Evolutionary conservation across 768 basidiomycete genomes (phyloP).

Genomic region (Collybiopsis confluens): DNA sequence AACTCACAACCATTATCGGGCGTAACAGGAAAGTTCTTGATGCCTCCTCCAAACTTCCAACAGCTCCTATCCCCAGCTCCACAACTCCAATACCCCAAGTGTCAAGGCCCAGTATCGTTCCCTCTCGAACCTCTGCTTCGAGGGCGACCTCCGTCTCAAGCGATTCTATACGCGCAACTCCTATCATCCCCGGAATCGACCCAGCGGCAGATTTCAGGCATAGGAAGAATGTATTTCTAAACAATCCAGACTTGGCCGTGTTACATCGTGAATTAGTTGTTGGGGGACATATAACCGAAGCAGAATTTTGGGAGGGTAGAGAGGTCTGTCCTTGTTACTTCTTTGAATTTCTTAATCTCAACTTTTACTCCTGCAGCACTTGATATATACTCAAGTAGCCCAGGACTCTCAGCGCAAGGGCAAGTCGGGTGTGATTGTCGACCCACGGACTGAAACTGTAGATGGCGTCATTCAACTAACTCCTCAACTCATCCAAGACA

Average conservation of each 20-base stretch:
- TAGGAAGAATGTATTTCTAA: constrained; percentile 74
- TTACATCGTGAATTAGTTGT: constrained; percentile 90
- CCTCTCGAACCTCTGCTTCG: constrained; percentile 48
- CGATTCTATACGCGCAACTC: constrained; percentile 44
- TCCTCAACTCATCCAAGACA: constrained; percentile 88
- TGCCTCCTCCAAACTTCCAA: constrained; percentile 23
- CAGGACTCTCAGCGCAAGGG: constrained; percentile 72
- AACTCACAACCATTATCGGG: constrained; percentile 72
- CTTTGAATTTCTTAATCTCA: constrained; percentile 10
- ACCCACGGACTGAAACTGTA: constrained; percentile 81
- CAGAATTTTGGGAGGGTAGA: constrained; percentile 96
- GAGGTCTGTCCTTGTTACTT: constrained; percentile 51
- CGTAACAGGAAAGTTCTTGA: constrained; percentile 54
- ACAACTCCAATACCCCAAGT: constrained; percentile 23
- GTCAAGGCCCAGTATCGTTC: constrained; percentile 25
- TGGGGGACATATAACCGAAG: constrained; percentile 79
- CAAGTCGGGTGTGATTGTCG: constrained; percentile 81
- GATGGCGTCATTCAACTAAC: constrained; percentile 85
- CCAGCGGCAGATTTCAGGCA: constrained; percentile 66
- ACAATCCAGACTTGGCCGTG: constrained; percentile 70
- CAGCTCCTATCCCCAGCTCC: constrained; percentile 19
- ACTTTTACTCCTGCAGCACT: constrained; percentile 49
- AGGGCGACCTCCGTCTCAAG: constrained; percentile 62
- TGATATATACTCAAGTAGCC: constrained; percentile 72
- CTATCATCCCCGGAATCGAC: constrained; percentile 54